A percentile compares a stretch with the other conserved stretches of the same genome.
These are phyloP conservation scores for Trypanosoma brucei DNA, from an alignment of 208 protist species.

Conservation along the genomic window DNA sequence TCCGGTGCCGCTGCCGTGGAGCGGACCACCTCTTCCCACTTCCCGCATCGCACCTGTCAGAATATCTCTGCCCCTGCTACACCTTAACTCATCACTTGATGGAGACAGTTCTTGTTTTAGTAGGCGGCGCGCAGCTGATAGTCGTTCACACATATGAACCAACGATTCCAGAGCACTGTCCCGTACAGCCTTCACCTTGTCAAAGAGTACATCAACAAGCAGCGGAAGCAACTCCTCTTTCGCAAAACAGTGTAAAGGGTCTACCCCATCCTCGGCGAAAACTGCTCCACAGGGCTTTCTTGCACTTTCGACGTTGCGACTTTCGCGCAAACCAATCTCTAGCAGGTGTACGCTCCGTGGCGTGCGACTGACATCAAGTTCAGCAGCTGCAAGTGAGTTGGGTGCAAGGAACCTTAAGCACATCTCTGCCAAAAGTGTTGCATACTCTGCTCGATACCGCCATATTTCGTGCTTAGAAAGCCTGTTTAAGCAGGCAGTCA, in stretches of 20 bases:
- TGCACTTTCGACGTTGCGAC: neutral
- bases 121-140: constrained; percentile 8
- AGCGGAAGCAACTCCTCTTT: constrained; percentile 61
- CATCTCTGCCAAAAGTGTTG: constrained; percentile 54
- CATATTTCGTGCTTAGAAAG: constrained; percentile 68
- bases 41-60: neutral
- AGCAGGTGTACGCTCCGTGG: constrained; percentile 1
- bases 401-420: constrained; percentile 43
- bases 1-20: neutral
- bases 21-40: neutral
- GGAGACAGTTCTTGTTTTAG: constrained; percentile 3
- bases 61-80: neutral
- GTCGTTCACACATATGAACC: constrained; percentile 33
- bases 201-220: constrained; percentile 68
- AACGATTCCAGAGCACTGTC: constrained; percentile 57
- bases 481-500: constrained; percentile 41
- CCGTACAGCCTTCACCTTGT: constrained; percentile 73
- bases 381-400: constrained; percentile 13
- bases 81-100: neutral
- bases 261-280: constrained; percentile 9
- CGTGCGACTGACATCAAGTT: constrained; percentile 1
- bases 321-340: constrained; percentile 16
- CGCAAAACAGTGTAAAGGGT: constrained; percentile 55
- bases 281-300: constrained; percentile 9
- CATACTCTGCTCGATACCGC: constrained; percentile 67